Conservation (phyloP, 2,329 filamentous ascomycete genomes). For the Aspergillus hiratsukae region DNA sequence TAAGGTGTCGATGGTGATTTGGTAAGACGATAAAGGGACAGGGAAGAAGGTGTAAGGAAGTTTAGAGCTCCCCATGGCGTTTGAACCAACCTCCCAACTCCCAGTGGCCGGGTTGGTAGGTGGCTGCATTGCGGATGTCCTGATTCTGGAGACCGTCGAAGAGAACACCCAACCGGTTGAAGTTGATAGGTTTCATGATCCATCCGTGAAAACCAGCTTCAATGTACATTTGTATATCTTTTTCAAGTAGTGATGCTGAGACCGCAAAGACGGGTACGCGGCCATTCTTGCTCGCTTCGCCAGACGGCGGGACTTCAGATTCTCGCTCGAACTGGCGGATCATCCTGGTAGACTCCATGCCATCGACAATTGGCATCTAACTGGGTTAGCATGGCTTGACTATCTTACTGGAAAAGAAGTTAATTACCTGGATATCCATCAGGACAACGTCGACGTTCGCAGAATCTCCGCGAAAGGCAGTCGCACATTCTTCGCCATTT, state of each 20-base stretch:
- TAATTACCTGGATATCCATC: constrained; percentile 86
- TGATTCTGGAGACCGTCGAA: constrained; percentile 65
- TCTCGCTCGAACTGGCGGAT: constrained; percentile 69
- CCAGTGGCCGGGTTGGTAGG: constrained; percentile 72
- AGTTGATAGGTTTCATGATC: constrained; percentile 86
- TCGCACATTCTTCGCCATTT: constrained; percentile 81
- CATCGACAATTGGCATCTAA: constrained; percentile 93
- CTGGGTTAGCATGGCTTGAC: constrained; percentile 2
- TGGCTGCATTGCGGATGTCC: constrained; percentile 53
- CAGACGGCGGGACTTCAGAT: constrained; percentile 51
- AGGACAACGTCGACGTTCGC: constrained; percentile 70
- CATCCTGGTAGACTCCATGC: constrained; percentile 77
- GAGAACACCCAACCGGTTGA: constrained; percentile 65
- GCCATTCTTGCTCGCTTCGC: constrained; percentile 55
- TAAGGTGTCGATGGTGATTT: not conserved
- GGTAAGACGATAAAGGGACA: not conserved
- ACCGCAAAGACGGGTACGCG: constrained; percentile 82
- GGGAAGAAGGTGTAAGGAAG: constrained; percentile 5
- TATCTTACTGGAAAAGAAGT: not conserved
- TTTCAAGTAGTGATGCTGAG: constrained; percentile 75
- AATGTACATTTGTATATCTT: constrained; percentile 64
- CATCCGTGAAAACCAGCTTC: constrained; percentile 81
- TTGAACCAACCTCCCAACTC: constrained; percentile 81
- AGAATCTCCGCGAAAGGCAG: constrained; percentile 61
- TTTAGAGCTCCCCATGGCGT: constrained; percentile 12